Percentiles rank a stretch among this genome's conserved stretches.
Conservation (phyloP, 169 alveolate species). For the Eimeria acervulina region DNA sequence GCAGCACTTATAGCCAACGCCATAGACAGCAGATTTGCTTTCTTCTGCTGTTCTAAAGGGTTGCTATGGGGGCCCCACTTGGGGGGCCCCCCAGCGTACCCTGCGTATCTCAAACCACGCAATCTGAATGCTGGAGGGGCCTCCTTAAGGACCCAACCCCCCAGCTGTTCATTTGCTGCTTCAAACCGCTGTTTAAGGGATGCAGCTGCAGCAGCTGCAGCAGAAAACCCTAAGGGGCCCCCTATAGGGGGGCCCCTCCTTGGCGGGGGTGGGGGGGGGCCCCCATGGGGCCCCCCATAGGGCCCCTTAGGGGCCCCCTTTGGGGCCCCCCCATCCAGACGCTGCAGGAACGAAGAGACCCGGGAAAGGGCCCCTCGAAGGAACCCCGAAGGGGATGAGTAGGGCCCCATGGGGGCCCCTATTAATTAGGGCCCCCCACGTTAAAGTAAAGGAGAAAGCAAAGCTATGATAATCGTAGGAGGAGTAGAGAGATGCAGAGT, state of each 20-base stretch:
- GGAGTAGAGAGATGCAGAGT: neutral
- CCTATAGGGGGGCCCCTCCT: neutral
- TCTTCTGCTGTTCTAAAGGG: neutral
- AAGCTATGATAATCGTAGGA: too few relatives aligned
- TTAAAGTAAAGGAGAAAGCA: neutral
- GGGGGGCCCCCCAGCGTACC: conserved; percentile 39
- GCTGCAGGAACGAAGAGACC: neutral
- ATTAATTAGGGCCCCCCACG: neutral
- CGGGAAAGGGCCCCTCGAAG: neutral
- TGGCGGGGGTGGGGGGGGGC: neutral
- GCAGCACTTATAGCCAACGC: neutral
- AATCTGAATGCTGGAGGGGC: neutral
- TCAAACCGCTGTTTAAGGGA: neutral
- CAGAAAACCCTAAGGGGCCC: neutral
- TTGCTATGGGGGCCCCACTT: neutral
- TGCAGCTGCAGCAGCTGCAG: neutral
- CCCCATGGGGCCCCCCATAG: neutral
- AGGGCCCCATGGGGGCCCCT: conserved; percentile 20
- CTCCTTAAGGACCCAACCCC: neutral
- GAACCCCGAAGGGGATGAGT: neutral
- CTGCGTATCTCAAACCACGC: neutral
- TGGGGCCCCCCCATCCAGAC: neutral
- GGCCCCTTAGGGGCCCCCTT: neutral
- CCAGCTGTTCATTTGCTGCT: neutral
- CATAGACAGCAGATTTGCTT: neutral